Evolutionary conservation across 1,139 yeast species (phyloP).

Genomic region (Kodamaea alishanica): DNA sequence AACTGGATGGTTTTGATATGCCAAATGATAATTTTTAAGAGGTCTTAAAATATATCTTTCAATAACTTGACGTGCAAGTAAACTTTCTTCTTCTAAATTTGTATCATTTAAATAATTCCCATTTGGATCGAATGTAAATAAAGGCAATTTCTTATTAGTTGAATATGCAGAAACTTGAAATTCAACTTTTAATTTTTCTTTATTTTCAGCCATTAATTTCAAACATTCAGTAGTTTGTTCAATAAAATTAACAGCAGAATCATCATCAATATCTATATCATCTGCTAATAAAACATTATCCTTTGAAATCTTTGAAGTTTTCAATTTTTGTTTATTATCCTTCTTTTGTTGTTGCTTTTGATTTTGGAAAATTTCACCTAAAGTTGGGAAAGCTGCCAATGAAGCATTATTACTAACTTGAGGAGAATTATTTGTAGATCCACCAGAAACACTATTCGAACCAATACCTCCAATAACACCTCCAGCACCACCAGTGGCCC

Average conservation of each 20-base stretch:
- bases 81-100: slow-evolving; percentile 36
- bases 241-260: slow-evolving; percentile 32
- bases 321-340: slow-evolving; percentile 28
- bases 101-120: slow-evolving; percentile 19
- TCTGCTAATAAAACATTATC: slow-evolving; percentile 32
- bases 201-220: slow-evolving; percentile 29
- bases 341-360: slow-evolving; percentile 34
- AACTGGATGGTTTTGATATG: slow-evolving; percentile 46
- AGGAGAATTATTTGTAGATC: slow-evolving; percentile 31
- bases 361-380: slow-evolving; percentile 58
- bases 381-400: slow-evolving; percentile 65
- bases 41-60: slow-evolving; percentile 43
- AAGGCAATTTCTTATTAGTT: slow-evolving; percentile 28
- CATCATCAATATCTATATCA: slow-evolving; percentile 41
- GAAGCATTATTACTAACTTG: slow-evolving; percentile 34
- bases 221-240: slow-evolving; percentile 37
- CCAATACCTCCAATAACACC: too few species aligned
- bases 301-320: slow-evolving; percentile 22
- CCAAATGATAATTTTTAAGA: slow-evolving; percentile 45
- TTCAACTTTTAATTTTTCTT: slow-evolving; percentile 32
- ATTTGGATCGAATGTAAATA: slow-evolving; percentile 35
- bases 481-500: slow-evolving; percentile 41
- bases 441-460: slow-evolving; percentile 10
- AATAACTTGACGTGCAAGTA: slow-evolving; percentile 40
- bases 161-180: slow-evolving; percentile 24